phyloP scores from a whole-genome alignment of 495 filamentous ascomycete genomes.

The Aspergillus asperescens region DNA sequence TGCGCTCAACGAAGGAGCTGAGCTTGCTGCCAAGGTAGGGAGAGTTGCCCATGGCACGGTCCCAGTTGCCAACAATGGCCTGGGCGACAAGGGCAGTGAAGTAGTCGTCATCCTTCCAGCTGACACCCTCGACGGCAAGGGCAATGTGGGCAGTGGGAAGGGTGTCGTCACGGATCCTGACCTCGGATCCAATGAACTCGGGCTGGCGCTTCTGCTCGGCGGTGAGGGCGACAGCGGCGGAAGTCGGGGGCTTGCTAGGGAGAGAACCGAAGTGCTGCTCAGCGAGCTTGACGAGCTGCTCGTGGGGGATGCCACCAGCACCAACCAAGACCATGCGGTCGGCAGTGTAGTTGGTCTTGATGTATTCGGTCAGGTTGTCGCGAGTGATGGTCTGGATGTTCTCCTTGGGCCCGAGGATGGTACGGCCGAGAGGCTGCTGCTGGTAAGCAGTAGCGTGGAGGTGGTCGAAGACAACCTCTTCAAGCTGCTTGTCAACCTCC shows the following conservation, averaged over 20 bases:
- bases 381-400: conserved; percentile 96
- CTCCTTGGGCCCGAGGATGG: conserved; percentile 94
- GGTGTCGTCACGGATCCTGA: conserved; percentile 91
- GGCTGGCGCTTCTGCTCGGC: conserved; percentile 77
- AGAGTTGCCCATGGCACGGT: conserved; percentile 96
- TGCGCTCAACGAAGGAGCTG: conserved; percentile 83
- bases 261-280: conserved; percentile 90
- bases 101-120: conserved; percentile 98
- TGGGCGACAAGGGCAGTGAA: conserved; percentile 97
- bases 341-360: conserved; percentile 98
- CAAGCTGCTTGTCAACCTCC: conserved; percentile 98
- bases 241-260: conserved; percentile 63
- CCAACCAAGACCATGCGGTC: conserved; percentile 99
- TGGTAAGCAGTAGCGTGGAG: conserved; percentile 98
- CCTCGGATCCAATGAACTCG: conserved; percentile 93
- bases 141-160: conserved; percentile 95
- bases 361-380: conserved; percentile 86
- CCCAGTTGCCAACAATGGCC: conserved; percentile 99
- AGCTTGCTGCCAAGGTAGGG: conserved; percentile 97
- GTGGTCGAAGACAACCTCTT: conserved; percentile 99
- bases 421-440: conserved; percentile 90
- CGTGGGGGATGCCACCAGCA: conserved; percentile 88
- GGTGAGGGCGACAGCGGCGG: conserved; percentile 57
- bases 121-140: conserved; percentile 97
- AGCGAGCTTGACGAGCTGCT: conserved; percentile 88